Conservation (phyloP, 176 grass and related monocot species). For the Bothriochloa decipiens region DNA sequence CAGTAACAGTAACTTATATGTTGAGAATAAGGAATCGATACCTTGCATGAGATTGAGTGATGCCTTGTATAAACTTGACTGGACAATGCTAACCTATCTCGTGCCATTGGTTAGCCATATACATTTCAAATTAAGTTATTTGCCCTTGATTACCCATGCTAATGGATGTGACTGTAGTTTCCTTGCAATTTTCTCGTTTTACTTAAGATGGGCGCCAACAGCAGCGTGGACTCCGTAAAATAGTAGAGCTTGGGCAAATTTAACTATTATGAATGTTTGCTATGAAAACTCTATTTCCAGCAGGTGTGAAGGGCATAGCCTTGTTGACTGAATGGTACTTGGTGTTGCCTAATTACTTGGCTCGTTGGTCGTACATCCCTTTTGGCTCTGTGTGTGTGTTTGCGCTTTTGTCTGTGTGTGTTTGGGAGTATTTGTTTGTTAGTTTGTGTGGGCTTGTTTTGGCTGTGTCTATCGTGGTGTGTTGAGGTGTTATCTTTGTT, state of each 20-base stretch:
- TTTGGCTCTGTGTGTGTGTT: not conserved
- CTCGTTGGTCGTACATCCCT: not conserved
- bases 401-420: not conserved
- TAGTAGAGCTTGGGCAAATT: not conserved
- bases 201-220: not conserved
- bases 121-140: slow-evolving; percentile 23
- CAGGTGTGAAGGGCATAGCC: not conserved
- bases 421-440: not conserved
- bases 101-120: not conserved
- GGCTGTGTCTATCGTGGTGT: not conserved
- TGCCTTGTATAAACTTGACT: not conserved
- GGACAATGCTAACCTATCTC: not conserved
- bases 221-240: not conserved
- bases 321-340: not conserved
- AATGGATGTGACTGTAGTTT: not conserved
- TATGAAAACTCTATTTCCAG: not conserved
- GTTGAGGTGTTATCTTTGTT: not conserved
- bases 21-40: not conserved
- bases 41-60: slow-evolving; percentile 1
- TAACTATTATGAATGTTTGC: not conserved
- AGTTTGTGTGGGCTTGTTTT: not conserved
- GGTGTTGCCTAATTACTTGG: not conserved
- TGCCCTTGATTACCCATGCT: slow-evolving; percentile 7
- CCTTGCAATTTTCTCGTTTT: not conserved
- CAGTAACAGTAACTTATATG: not conserved